phyloP scores from a whole-genome alignment of 768 basidiomycete genomes.

The Amanita molliuscula region DNA sequence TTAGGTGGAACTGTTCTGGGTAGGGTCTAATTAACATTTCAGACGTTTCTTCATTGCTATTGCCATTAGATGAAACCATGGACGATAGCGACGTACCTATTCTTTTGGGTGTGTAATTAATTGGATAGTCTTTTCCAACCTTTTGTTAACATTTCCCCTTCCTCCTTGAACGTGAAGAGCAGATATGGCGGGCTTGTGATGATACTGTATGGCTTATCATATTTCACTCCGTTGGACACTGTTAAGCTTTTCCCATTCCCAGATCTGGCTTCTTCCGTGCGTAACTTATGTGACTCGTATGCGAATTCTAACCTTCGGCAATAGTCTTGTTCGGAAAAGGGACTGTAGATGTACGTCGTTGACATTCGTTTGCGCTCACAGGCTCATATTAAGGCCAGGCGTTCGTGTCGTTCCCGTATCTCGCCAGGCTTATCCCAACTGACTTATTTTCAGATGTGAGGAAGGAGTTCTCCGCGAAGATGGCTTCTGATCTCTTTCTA shows the following conservation, averaged over 20 bases:
- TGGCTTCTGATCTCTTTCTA: background rate
- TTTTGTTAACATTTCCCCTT: background rate
- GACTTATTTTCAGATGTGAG: background rate
- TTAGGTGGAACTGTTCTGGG: constrained; percentile 2
- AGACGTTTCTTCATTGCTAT: background rate
- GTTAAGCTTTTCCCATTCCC: background rate
- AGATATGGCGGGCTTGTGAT: background rate
- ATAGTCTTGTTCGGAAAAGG: background rate
- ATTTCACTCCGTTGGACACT: no score
- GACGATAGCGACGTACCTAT: background rate
- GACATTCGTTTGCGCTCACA: background rate
- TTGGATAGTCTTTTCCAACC: background rate
- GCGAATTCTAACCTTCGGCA: background rate
- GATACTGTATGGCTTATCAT: background rate
- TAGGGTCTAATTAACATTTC: background rate
- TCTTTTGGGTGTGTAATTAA: background rate
- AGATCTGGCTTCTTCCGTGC: background rate
- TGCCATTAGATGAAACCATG: background rate
- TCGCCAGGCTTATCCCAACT: background rate
- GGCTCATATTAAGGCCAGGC: background rate
- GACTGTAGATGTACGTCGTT: background rate
- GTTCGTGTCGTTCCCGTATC: background rate
- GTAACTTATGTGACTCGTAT: background rate
- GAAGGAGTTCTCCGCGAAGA: no score
- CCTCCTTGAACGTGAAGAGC: background rate